Conservation (phyloP, 176 grass and related monocot genomes). For the Hordeum vulgare region MorexV3_pseudomolecules_assembly NC_058521.1:101253308-101253807, state of each 20-base stretch:
- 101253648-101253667: neutral
- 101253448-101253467: conserved; percentile 46
- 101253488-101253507: neutral
- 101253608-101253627: conserved; percentile 3
- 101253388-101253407: too few relatives aligned
- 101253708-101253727: neutral
- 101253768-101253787: too few relatives aligned
- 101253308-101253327: neutral
- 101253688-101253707: neutral
- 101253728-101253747: conserved; percentile 8
- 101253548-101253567: conserved; percentile 6
- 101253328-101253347: neutral
- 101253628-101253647: neutral
- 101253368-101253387: too few relatives aligned
- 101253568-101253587: conserved; percentile 2
- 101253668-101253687: too few relatives aligned
- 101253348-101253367: too few relatives aligned
- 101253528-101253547: neutral
- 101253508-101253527: neutral
- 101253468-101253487: conserved; percentile 34
- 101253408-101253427: too few relatives aligned
- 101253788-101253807: too few relatives aligned
- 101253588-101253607: too few relatives aligned
- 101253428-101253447: too few relatives aligned
- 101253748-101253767: conserved; percentile 83